Base-by-base conservation (phyloP, 371 early-diverging fungal genomes). In the Zancudomyces culisetae region DNA sequence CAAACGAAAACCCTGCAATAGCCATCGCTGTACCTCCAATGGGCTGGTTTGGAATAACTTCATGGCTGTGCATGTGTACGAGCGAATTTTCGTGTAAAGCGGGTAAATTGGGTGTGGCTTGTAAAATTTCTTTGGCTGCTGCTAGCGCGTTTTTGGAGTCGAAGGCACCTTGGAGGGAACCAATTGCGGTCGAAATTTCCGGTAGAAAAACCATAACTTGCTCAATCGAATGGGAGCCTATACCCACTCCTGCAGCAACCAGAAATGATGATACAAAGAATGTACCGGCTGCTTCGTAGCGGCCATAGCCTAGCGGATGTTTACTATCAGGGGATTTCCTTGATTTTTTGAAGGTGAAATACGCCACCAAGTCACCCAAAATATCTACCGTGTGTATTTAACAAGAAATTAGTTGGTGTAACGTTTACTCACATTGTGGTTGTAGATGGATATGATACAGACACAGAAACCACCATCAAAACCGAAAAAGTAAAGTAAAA, bases 251-350 rank as follows among this genome's bases (percentile, higher is more conserved):
- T 41, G 78, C 78, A 8, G 68, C 63, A 15, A 80, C 69, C 53
- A 81, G 56, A 22, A 81, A 63, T 0, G 73, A 63, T 2, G 80
- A 76, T n/a, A 81, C 79, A 29, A 70, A 69, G 6, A 81, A 56
- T 1, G 81, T 77, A 0, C 82, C 82, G n/a, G 80, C 58, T 0
- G 82, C 76, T 56, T 81, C 80, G 50, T 70, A 79, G 54, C 77
- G 69, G 2, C 82, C 81, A 58, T 80, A 81, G 19, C 79, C 80
- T 53, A 73, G 80, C 28, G 79, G 79, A 49, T 77, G 75, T 15
- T 66, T 39, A 24, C 57, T 60, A 60, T 80, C 79, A 23, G 77
- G 68, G 0, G 74, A 71, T 54, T 67, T 70, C 54, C 80, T 64
- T 13, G 82, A 78, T 68, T 70, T 74, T 54, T 71, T 74, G 54